A percentile compares a stretch with the other conserved stretches of the same genome.
Evolutionary conservation across 495 filamentous ascomycete species (phyloP).

Genomic region (Penicillium riverlandense): DNA sequence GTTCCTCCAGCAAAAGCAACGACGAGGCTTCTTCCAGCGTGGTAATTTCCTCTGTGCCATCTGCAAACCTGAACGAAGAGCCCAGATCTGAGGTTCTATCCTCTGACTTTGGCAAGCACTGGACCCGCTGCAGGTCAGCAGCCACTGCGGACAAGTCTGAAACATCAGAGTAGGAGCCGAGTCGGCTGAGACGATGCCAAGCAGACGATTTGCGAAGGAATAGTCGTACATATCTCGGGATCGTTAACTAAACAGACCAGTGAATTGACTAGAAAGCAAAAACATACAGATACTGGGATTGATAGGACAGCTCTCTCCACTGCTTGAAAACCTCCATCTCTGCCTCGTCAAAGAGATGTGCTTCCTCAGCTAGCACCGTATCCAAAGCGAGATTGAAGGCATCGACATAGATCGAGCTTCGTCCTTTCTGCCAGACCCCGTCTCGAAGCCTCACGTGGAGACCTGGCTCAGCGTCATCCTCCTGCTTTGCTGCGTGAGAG

Average conservation of each 20-base stretch:
- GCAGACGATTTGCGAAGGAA: conserved; percentile 92
- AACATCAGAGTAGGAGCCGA: conserved; percentile 80
- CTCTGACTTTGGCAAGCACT: conserved; percentile 29
- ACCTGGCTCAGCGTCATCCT: conserved; percentile 26
- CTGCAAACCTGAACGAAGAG: conserved; percentile 66
- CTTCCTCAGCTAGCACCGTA: conserved; percentile 85
- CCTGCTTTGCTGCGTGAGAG: conserved; percentile 28
- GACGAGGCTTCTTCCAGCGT: conserved; percentile 81
- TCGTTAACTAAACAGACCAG: not conserved
- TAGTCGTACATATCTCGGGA: conserved; percentile 74
- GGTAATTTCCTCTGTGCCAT: conserved; percentile 64
- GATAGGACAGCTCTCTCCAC: conserved; percentile 72
- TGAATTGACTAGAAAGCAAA: not conserved
- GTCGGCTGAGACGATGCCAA: conserved; percentile 77
- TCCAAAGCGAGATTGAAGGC: conserved; percentile 91
- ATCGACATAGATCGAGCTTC: conserved; percentile 92
- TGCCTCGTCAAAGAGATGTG: conserved; percentile 74
- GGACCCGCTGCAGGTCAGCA: conserved; percentile 41
- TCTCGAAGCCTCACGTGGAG: conserved; percentile 44
- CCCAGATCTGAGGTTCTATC: conserved; percentile 38
- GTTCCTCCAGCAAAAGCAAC: conserved; percentile 75
- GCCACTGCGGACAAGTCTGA: conserved; percentile 61
- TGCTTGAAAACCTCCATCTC: conserved; percentile 71
- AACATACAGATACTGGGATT: conserved; percentile 83
- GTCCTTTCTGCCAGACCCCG: conserved; percentile 52